phyloP scores from a whole-genome alignment of 257 asterid species.

The Solanum chilense region DNA sequence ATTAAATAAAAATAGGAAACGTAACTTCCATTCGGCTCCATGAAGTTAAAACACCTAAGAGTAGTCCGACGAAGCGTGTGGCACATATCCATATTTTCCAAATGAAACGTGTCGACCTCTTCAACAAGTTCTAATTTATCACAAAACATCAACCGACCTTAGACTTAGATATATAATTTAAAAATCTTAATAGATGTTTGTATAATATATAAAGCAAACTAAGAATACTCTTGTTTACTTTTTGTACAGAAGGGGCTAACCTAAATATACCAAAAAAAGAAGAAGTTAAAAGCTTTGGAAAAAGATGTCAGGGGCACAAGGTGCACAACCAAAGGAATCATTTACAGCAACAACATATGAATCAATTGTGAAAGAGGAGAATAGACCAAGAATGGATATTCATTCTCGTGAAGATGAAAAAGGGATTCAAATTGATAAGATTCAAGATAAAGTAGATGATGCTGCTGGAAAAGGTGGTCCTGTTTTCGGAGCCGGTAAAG shows the following conservation, averaged over 20 bases:
- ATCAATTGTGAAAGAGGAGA: slow-evolving; percentile 50
- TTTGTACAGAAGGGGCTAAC: not conserved
- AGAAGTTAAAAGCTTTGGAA: not conserved
- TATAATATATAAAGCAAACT: not conserved
- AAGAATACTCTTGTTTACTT: too few relatives aligned
- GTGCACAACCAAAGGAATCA: slow-evolving; percentile 77
- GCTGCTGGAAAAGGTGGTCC: slow-evolving; percentile 82
- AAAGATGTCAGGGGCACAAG: slow-evolving; percentile 89
- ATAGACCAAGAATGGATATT: slow-evolving; percentile 47
- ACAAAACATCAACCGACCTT: not conserved
- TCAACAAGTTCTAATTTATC: not conserved
- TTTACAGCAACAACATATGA: slow-evolving; percentile 65
- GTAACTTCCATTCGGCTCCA: not conserved
- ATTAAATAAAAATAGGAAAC: too few relatives aligned
- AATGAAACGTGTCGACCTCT: not conserved
- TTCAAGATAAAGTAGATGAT: slow-evolving; percentile 72
- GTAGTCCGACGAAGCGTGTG: not conserved
- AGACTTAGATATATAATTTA: not conserved
- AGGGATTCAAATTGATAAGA: slow-evolving; percentile 52
- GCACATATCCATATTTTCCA: not conserved
- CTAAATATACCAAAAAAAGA: too few relatives aligned
- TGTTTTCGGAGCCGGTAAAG: slow-evolving; percentile 67
- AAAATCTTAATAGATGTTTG: too few relatives aligned
- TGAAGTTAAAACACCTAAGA: not conserved
- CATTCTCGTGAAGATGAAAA: slow-evolving; percentile 70